Base-by-base conservation (phyloP, 768 basidiomycete genomes). In the Agaricus bisporus region DNA sequence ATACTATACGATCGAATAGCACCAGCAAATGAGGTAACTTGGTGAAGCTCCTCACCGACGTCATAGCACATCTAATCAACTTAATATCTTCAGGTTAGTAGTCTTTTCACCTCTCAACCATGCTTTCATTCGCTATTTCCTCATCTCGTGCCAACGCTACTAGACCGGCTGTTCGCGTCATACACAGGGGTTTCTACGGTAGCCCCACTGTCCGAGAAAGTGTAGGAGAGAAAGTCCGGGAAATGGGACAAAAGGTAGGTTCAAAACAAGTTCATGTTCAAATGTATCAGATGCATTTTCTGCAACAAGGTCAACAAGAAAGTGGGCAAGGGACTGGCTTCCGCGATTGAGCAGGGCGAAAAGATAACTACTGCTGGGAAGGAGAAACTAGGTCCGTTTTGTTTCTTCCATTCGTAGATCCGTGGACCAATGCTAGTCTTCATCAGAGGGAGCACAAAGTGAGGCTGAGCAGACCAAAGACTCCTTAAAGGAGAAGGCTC, bases 301-400 rank as follows among this genome's bases (percentile, higher is more conserved):
- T 43, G 5, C 11, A 5, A 42, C n/a, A 43, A 78, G 76, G 69
- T 77, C 0, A 78, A 75, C 54, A 72, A 70, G 58, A 73, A 70
- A 15, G 61, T 78, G 9, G 75, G 77, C 5, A 66, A 75, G 56
- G 69, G 70, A 2, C 60, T 79, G 12, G 77, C 77, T 11, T 70
- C 68, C 26, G 77, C 76, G 1, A 72, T 80, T 45, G 77, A 77
- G 20, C 71, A 63, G 12, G 77, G 78, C 0, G 73, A 79, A 59
- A 60, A 75, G 49, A 70, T 68, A 43, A 67, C 75, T 0, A 49
- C 70, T 49, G 57, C 65, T 9, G 69, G 75, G 1, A 76, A 78
- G 54, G 69, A 77, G 20, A 69, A 68, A 3, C 1, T 80, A 32
- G 67, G 78, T 76, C 32, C 10, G 68, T 56, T n/a, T 14, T 44